phyloP scores from a whole-genome alignment of 805 yeast species.

The Lipomyces starkeyi region DNA sequence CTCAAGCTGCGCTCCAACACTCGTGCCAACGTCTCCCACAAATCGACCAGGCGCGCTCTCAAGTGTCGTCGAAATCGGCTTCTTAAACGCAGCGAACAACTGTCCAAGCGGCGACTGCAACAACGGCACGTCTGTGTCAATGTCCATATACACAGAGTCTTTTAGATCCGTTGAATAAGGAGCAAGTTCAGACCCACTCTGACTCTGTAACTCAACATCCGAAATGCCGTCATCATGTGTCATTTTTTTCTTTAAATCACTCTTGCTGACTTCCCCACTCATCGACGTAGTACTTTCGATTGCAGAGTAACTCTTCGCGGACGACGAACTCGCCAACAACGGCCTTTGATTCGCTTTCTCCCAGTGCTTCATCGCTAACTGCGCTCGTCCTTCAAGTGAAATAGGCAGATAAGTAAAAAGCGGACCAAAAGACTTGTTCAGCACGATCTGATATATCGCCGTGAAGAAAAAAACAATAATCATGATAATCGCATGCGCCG shows the following conservation, averaged over 20 bases:
- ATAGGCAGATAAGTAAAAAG: conserved; percentile 51
- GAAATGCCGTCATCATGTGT: not conserved
- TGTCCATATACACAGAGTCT: conserved; percentile 13
- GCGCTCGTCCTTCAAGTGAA: conserved; percentile 30
- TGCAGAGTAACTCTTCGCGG: not conserved
- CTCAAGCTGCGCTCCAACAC: conserved; percentile 17
- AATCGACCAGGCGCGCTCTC: conserved; percentile 19
- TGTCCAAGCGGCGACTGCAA: conserved; percentile 30
- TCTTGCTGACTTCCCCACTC: conserved; percentile 9
- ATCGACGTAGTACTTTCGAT: not conserved
- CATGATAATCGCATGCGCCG: conserved; percentile 60
- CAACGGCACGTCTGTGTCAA: conserved; percentile 3
- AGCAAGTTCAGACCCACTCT: not conserved
- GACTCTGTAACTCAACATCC: conserved; percentile 7
- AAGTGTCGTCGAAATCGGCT: conserved; percentile 20
- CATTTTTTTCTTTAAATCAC: conserved; percentile 8
- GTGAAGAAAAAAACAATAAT: conserved; percentile 59
- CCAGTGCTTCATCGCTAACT: conserved; percentile 20
- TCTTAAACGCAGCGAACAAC: conserved; percentile 15
- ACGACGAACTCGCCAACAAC: not conserved
- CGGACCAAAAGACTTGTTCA: conserved; percentile 53
- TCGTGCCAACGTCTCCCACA: conserved; percentile 14
- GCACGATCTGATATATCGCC: conserved; percentile 59
- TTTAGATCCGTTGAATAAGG: conserved; percentile 1
- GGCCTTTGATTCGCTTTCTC: conserved; percentile 2